These are phyloP conservation scores for Chenopodium formosanum DNA, from an alignment of 148 eudicot genomes.

Conservation along the genomic window DNA sequence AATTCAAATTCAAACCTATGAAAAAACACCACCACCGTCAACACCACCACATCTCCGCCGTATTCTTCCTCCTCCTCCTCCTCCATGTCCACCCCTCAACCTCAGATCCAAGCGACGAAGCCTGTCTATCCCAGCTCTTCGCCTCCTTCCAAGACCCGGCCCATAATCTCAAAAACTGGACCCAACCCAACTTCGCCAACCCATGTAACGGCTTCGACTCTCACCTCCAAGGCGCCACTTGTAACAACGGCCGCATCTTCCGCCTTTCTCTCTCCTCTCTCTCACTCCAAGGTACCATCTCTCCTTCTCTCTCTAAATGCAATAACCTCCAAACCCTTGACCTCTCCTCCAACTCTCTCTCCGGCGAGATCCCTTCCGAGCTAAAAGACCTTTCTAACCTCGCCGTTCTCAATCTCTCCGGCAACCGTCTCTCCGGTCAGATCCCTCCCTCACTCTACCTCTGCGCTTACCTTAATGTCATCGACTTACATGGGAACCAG, in stretches of 20 bases:
- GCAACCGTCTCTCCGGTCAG: constrained; percentile 40
- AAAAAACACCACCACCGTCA: not conserved
- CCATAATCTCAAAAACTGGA: constrained; percentile 52
- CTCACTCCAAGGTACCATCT: constrained; percentile 44
- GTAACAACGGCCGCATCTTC: constrained; percentile 72
- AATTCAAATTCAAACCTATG: not conserved
- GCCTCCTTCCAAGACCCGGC: constrained; percentile 46
- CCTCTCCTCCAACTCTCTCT: constrained; percentile 48
- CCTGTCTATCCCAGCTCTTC: constrained; percentile 48
- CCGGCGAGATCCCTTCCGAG: constrained; percentile 45
- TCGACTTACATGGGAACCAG: constrained; percentile 45
- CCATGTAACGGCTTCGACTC: constrained; percentile 58
- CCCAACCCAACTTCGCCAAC: constrained; percentile 35
- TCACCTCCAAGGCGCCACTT: constrained; percentile 52
- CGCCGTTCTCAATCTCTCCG: constrained; percentile 52
- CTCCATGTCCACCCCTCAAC: not conserved
- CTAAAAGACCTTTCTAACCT: constrained; percentile 53
- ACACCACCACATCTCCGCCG: not conserved
- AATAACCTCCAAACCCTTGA: constrained; percentile 58
- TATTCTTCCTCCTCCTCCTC: not conserved
- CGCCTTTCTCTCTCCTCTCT: constrained; percentile 49
- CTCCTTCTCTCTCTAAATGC: constrained; percentile 50
- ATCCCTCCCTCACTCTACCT: constrained; percentile 46
- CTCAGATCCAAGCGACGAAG: constrained; percentile 53
- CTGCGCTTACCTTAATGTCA: constrained; percentile 61